Percentiles rank a stretch among this genome's conserved stretches.
Evolutionary conservation across 2,329 filamentous ascomycete genomes (phyloP).

Genomic region (Dryadomyces sulphureus): DNA sequence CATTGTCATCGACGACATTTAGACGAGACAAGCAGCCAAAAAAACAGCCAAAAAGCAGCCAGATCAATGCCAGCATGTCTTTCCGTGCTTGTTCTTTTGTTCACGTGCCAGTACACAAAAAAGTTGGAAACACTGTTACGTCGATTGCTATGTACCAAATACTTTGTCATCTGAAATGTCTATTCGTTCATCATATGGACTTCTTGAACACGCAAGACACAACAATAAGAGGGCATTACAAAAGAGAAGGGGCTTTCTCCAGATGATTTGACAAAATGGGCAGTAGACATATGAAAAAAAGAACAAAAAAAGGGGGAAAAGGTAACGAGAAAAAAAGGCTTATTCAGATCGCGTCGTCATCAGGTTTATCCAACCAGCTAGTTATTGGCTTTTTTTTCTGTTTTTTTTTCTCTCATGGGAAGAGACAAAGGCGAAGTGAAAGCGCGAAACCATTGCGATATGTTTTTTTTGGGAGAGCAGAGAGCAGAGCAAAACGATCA

Average conservation of each 20-base stretch:
- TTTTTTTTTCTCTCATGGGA: no score
- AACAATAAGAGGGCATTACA: neutral
- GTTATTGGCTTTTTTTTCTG: no score
- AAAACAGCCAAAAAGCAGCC: no score
- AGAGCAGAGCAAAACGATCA: neutral
- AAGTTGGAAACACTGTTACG: neutral
- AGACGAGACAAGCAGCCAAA: conserved; percentile 18
- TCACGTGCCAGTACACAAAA: neutral
- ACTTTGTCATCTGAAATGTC: neutral
- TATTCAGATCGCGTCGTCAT: neutral
- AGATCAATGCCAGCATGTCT: no score
- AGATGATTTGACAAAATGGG: no score
- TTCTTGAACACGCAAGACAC: neutral
- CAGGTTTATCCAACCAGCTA: conserved; percentile 4
- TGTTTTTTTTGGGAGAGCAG: neutral
- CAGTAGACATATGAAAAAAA: neutral
- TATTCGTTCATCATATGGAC: conserved; percentile 4
- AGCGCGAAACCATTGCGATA: neutral
- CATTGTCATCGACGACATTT: conserved; percentile 93
- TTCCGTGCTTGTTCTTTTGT: neutral
- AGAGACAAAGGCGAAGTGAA: neutral
- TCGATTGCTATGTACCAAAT: neutral
- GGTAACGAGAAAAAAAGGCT: neutral
- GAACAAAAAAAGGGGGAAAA: neutral
- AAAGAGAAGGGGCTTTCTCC: neutral